These are phyloP conservation scores for Talaromyces sp. DNA, from an alignment of 2,329 filamentous ascomycete genomes.

Conservation along the genomic window DNA sequence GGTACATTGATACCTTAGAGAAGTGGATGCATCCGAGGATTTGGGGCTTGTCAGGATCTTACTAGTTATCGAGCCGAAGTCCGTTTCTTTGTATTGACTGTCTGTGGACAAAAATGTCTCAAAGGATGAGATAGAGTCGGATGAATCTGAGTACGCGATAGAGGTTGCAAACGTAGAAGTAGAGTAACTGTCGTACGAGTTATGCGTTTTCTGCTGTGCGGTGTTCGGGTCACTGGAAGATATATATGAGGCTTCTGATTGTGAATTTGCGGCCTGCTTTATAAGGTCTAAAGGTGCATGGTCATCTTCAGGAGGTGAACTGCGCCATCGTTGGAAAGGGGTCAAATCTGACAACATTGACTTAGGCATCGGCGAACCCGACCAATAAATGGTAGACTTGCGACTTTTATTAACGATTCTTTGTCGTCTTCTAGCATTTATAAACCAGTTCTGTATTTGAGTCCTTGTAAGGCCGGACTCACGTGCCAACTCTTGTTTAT, in stretches of 20 bases:
- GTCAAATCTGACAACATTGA: slow-evolving; percentile 26
- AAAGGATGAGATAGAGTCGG: slow-evolving; percentile 29
- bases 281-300: neutral
- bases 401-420: slow-evolving; percentile 25
- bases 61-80: neutral
- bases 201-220: no score
- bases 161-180: slow-evolving; percentile 21
- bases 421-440: slow-evolving; percentile 49
- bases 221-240: neutral
- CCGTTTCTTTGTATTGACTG: slow-evolving; percentile 14
- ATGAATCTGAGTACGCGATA: slow-evolving; percentile 28
- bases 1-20: slow-evolving; percentile 41
- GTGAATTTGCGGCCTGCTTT: neutral
- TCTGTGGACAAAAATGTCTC: neutral
- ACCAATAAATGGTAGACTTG: slow-evolving; percentile 26
- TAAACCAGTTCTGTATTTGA: slow-evolving; percentile 49
- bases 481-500: slow-evolving; percentile 38
- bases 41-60: slow-evolving; percentile 14
- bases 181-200: slow-evolving; percentile 16
- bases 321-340: neutral
- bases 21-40: slow-evolving; percentile 10
- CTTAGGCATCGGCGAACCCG: slow-evolving; percentile 37
- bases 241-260: slow-evolving; percentile 5
- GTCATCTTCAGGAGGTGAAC: neutral
- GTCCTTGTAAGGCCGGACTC: slow-evolving; percentile 45